Evolutionary conservation across 2,329 filamentous ascomycete genomes (phyloP).

Genomic region (Macrophomina tecta): DNA sequence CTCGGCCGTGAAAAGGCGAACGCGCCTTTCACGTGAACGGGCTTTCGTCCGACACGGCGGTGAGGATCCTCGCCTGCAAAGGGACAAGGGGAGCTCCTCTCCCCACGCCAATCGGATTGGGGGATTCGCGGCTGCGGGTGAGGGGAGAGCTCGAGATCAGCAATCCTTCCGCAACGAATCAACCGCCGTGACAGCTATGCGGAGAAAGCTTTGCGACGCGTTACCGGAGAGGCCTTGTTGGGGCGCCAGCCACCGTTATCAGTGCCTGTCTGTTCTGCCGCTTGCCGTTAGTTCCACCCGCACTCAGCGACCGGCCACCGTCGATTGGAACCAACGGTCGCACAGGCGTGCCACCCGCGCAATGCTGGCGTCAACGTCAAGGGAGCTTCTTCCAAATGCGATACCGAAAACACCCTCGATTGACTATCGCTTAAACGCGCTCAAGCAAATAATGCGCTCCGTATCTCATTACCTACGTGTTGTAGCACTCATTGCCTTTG

Average conservation of each 20-base stretch:
- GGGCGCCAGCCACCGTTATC: neutral
- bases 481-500: constrained; percentile 23
- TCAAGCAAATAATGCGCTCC: constrained; percentile 19
- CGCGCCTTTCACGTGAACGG: constrained; percentile 15
- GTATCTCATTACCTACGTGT: constrained; percentile 28
- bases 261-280: neutral
- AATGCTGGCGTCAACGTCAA: neutral
- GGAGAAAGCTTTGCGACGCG: neutral
- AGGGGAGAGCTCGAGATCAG: constrained; percentile 21
- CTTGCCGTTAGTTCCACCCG: neutral
- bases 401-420: constrained; percentile 7
- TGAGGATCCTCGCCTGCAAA: constrained; percentile 21
- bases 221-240: constrained; percentile 1
- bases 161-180: constrained; percentile 1
- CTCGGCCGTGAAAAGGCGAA: constrained; percentile 7
- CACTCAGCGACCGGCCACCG: neutral
- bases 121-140: constrained; percentile 13
- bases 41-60: constrained; percentile 15
- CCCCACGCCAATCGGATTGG: constrained; percentile 13
- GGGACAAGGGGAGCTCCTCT: neutral
- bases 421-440: constrained; percentile 4
- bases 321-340: neutral
- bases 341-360: neutral
- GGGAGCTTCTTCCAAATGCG: neutral
- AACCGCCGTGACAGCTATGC: neutral